A percentile compares a stretch with the other conserved stretches of the same genome.
phyloP scores from a whole-genome alignment of 2,329 filamentous ascomycete genomes.

The Nemania sp. region DNA sequence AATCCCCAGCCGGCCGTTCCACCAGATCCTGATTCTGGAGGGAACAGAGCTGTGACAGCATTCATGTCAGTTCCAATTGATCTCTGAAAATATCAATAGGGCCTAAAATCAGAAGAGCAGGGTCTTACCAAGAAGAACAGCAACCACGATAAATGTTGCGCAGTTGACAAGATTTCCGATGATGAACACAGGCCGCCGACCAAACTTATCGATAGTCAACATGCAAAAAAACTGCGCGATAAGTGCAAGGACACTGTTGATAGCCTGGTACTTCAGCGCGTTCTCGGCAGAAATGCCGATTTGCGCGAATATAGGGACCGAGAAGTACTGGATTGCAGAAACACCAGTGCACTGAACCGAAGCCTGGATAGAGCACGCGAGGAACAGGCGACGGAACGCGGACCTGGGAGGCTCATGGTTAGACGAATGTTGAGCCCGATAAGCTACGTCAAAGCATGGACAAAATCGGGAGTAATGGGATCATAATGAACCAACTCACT shows the following conservation, averaged over 20 bases:
- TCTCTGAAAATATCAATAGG: background rate
- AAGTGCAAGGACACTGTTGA: constrained; percentile 71
- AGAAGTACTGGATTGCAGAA: constrained; percentile 75
- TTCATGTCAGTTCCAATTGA: background rate
- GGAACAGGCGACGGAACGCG: constrained; percentile 71
- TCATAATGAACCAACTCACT: constrained; percentile 29
- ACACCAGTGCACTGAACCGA: constrained; percentile 78
- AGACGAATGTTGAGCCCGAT: background rate
- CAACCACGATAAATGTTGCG: constrained; percentile 72
- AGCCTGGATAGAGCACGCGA: constrained; percentile 70
- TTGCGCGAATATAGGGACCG: constrained; percentile 65
- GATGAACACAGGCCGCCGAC: constrained; percentile 74
- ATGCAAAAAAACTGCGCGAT: constrained; percentile 71
- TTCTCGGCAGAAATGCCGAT: constrained; percentile 69
- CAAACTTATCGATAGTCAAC: constrained; percentile 68
- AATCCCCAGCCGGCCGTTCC: constrained; percentile 69
- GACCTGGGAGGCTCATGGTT: constrained; percentile 42
- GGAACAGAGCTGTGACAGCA: constrained; percentile 52
- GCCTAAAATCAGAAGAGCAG: background rate
- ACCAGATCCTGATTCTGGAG: constrained; percentile 57
- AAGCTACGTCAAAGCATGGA: too few species aligned
- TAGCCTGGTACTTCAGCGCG: constrained; percentile 75
- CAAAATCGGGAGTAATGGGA: background rate
- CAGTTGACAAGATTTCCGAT: constrained; percentile 71
- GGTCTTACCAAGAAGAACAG: constrained; percentile 47